Evolutionary conservation across 108 stramenopile species (phyloP), one percentile per base, ranked within the genome.

Genomic region (Bacterosira constricta): DNA sequence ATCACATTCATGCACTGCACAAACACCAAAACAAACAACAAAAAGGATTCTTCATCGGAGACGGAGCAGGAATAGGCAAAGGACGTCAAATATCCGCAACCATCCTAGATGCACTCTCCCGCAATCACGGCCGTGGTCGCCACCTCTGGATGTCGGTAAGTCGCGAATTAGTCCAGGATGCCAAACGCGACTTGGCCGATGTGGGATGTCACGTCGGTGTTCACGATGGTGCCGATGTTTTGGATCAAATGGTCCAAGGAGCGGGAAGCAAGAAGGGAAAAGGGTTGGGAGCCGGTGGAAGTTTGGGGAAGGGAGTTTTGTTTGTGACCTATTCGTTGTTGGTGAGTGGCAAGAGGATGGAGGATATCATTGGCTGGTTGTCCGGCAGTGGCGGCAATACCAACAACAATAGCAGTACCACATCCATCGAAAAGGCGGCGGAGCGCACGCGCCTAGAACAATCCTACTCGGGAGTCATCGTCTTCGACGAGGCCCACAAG

Each of bases 51-150:
- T 91, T 96, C 81, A 56, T 96, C 15, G 94, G 92, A 52, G 94
- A 96, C 71, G 94, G 91, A 25, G 90, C 94, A 6, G 94, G 94
- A 9, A 86, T 93, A 26, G 94, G 94, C 27, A 95, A 95, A 61
- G 87, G 88, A 45, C 77, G 89, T 0, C 87, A 88, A 63, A 85
- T 88, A 55, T 56, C 85, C n/a, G 83, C 82, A 3, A 72, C 80
- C 31, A 30, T 90, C 4, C 46, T 71, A 20, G 86, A 87, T 38
- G 45, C 66, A 13, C 39, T 87, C 13, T 55, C 64, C 8, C 83
- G 89, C 13, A 57, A 70, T 50, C 62, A 73, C 36, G 82, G 82
- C 9, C 53, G 71, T 1, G 54, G 57, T 10, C 58, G 84, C 10
- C 89, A 90, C 64, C 62, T 90, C 9, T 90, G 89, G 89, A 45